Percentiles rank a stretch among this genome's conserved stretches.
Evolutionary conservation across 2,329 filamentous ascomycete species (phyloP).

Genomic region (Didymella pomorum): DNA sequence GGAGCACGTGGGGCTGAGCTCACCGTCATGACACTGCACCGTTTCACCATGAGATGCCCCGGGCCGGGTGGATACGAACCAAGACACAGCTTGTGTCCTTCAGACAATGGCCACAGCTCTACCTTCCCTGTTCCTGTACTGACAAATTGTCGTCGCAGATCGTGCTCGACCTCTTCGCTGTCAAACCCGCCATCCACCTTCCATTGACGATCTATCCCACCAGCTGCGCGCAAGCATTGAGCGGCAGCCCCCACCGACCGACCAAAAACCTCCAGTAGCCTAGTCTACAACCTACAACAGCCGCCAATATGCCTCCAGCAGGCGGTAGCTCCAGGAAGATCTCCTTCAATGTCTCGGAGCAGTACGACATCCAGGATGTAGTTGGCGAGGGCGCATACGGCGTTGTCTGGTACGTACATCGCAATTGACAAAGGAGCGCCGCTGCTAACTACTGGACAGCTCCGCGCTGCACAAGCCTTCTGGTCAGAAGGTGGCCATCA

Average conservation of each 20-base stretch:
- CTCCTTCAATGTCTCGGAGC: slow-evolving; percentile 99
- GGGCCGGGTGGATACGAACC: slow-evolving; percentile 25
- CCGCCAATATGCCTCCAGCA: slow-evolving; percentile 48
- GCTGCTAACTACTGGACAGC: slow-evolving; percentile 58
- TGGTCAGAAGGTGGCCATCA: slow-evolving; percentile 98
- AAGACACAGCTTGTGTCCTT: slow-evolving; percentile 30
- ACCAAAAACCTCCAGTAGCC: slow-evolving; percentile 25
- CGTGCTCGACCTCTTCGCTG: slow-evolving; percentile 12
- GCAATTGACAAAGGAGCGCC: not conserved
- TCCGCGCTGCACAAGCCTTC: slow-evolving; percentile 98
- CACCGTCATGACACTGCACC: slow-evolving; percentile 32
- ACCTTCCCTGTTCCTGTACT: slow-evolving; percentile 26
- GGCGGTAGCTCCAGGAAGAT: slow-evolving; percentile 80
- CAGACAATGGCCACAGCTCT: slow-evolving; percentile 27
- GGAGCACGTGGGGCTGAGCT: slow-evolving; percentile 37
- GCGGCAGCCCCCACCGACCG: slow-evolving; percentile 26
- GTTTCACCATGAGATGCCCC: slow-evolving; percentile 38
- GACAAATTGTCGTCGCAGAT: slow-evolving; percentile 32
- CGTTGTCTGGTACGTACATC: slow-evolving; percentile 84
- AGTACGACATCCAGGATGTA: slow-evolving; percentile 99
- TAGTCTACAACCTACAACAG: slow-evolving; percentile 30
- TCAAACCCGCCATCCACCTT: slow-evolving; percentile 8
- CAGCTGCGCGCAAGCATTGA: slow-evolving; percentile 24
- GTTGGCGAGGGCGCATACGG: slow-evolving; percentile 98
- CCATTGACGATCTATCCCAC: slow-evolving; percentile 10